Evolutionary conservation across 768 basidiomycete species (phyloP).

Genomic region (Suillus variegatus): DNA sequence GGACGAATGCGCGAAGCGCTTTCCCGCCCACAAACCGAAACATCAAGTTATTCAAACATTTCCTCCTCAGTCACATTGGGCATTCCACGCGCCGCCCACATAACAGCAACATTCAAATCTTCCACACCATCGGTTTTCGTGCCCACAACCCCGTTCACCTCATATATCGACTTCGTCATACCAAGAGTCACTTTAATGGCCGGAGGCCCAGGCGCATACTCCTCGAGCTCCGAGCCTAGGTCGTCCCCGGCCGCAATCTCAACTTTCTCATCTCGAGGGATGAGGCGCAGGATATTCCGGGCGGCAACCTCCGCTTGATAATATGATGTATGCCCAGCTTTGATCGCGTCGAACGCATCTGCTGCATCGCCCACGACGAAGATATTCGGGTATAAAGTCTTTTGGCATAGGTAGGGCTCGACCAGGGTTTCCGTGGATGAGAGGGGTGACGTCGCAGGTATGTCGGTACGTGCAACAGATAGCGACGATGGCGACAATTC

Average conservation of each 20-base stretch:
- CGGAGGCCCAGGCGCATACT: slow-evolving; percentile 47
- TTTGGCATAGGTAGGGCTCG: slow-evolving; percentile 1
- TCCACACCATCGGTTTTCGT: slow-evolving; percentile 44
- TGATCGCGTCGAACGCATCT: slow-evolving; percentile 63
- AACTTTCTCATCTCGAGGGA: slow-evolving; percentile 26
- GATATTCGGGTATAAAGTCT: slow-evolving; percentile 49
- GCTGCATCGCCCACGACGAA: slow-evolving; percentile 67
- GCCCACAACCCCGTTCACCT: slow-evolving; percentile 47
- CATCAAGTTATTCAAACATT: slow-evolving; percentile 20
- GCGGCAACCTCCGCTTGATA: slow-evolving; percentile 55
- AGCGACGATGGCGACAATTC: too few species aligned
- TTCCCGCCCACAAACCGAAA: too few species aligned
- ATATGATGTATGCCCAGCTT: slow-evolving; percentile 60
- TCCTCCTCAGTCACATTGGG: slow-evolving; percentile 36
- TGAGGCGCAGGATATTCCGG: slow-evolving; percentile 50
- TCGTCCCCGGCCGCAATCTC: neutral
- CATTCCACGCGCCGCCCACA: slow-evolving; percentile 51
- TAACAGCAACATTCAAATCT: slow-evolving; percentile 47
- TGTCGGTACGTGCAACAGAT: neutral
- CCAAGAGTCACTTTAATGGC: slow-evolving; percentile 70
- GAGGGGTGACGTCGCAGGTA: neutral
- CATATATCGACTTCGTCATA: slow-evolving; percentile 48
- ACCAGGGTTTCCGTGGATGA: slow-evolving; percentile 17
- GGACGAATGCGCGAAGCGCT: too few species aligned
- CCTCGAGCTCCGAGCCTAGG: slow-evolving; percentile 32